Evolutionary conservation across 2,329 filamentous ascomycete genomes (phyloP), one percentile per base, ranked within the genome.

Genomic region (Paraphaeosphaeria minitans): DNA sequence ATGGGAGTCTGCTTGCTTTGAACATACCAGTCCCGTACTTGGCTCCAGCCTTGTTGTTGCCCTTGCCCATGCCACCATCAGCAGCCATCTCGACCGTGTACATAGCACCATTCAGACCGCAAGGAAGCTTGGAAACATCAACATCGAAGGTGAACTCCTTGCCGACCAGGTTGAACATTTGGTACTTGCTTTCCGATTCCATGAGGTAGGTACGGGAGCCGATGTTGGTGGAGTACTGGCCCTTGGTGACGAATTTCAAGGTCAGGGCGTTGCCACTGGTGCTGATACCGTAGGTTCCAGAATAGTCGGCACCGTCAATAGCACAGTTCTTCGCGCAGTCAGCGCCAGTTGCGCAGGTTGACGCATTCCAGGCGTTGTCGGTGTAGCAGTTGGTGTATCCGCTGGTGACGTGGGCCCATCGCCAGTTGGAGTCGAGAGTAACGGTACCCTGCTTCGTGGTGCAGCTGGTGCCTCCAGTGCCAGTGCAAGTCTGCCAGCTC

Each of bases 61-160:
- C 84, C 66, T 78, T 78, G 59, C 78, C 69, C 55, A 81, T 67
- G 43, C 87, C 88, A 69, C 89, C 89, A 66, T 88, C 84, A 12
- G 80, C 76, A 12, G 84, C 81, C 87, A 90, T 89, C 67, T 83
- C 78, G 16, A 84, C 80, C 43, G 89, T 74, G 73, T 75, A 76
- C 52, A 75, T 61, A 64, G 74, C 75, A 55, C 88, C 89, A 76
- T 92, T 91, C 59, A 91, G 78, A 60, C 89, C 89, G 69, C 89
- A 92, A 59, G 85, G 84, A 21, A 90, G 79, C 66, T 84, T 83
- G 42, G 87, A 89, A 46, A 89, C 71, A 58, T 78, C 75, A 27
- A 78, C 75, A 35, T 78, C 76, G 60, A 78, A 77, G 57, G 75
- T 77, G 66, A 78, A 78, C 62, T 78, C 76, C 64, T 78, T 75